phyloP scores from a whole-genome alignment of 225 moss, liverwort and hornwort genomes.

The Straminergon stramineum region DNA sequence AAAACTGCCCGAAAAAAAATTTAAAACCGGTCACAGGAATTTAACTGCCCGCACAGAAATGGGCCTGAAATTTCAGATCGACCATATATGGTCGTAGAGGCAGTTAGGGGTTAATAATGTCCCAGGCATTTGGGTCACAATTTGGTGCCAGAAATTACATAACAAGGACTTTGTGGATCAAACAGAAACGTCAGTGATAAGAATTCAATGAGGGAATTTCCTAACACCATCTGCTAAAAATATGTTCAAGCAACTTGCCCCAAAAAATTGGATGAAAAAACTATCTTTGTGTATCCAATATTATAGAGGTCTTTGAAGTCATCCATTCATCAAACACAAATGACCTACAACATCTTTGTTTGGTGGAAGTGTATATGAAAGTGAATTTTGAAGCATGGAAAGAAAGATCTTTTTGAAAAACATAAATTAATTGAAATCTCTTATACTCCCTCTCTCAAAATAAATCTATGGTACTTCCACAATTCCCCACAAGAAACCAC shows the following conservation, averaged over 20 bases:
- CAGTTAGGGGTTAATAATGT: too few species aligned
- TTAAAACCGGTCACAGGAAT: too few species aligned
- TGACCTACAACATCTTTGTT: fast-evolving
- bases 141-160: background rate
- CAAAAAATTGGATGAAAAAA: background rate
- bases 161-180: background rate
- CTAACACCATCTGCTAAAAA: fast-evolving
- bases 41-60: too few species aligned
- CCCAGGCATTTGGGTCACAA: background rate
- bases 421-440: background rate
- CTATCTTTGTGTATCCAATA: background rate
- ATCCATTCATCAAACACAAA: background rate
- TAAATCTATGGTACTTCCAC: too few species aligned
- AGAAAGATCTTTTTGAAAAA: too few species aligned
- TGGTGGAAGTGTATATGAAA: background rate
- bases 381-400: too few species aligned
- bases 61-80: too few species aligned
- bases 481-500: too few species aligned
- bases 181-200: background rate
- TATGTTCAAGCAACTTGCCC: fast-evolving
- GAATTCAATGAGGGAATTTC: background rate
- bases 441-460: too few species aligned
- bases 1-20: too few species aligned
- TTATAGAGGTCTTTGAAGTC: background rate
- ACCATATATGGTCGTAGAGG: too few species aligned